Evolutionary conservation across 2,329 filamentous ascomycete genomes (phyloP).

Genomic region (Simplicillium sp.): DNA sequence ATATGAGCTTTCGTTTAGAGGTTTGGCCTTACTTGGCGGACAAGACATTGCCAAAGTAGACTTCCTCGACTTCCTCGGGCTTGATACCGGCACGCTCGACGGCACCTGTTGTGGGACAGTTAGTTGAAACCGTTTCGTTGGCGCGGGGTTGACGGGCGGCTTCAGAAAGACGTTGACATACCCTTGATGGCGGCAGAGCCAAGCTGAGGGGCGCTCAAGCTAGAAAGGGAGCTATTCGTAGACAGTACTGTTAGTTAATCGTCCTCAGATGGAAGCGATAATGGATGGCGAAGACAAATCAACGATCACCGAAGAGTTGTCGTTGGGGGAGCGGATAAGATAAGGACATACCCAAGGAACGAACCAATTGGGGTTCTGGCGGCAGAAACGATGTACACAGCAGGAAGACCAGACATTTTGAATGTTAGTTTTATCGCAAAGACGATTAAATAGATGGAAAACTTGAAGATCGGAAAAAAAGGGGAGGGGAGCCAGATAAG

Average conservation of each 20-base stretch:
- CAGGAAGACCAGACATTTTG: conserved; percentile 69
- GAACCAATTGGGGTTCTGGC: conserved; percentile 86
- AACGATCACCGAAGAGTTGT: neutral
- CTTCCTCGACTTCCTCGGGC: conserved; percentile 83
- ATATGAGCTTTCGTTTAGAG: neutral
- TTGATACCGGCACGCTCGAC: conserved; percentile 84
- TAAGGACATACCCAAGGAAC: conserved; percentile 67
- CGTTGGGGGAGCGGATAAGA: conserved; percentile 2
- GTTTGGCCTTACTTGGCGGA: conserved; percentile 78
- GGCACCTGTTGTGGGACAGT: conserved; percentile 41
- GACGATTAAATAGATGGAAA: conserved; percentile 3
- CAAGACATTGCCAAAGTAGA: conserved; percentile 97
- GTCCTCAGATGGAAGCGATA: neutral
- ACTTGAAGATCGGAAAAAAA: conserved; percentile 5
- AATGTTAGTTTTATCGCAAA: conserved; percentile 4
- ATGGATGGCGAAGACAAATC: neutral
- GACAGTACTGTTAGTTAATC: conserved; percentile 1
- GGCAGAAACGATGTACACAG: conserved; percentile 93
- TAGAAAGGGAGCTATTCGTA: conserved; percentile 66
- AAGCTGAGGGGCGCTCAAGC: conserved; percentile 75
- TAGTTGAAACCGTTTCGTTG: conserved; percentile 6
- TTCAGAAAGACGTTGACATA: conserved; percentile 27
- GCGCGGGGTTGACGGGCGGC: neutral
- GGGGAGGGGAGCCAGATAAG: conserved; percentile 4
- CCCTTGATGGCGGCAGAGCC: conserved; percentile 90